A percentile compares a stretch with the other conserved stretches of the same genome.
Evolutionary conservation across 2,329 filamentous ascomycete species (phyloP).

Genomic region (Colletotrichum chlorophyti): DNA sequence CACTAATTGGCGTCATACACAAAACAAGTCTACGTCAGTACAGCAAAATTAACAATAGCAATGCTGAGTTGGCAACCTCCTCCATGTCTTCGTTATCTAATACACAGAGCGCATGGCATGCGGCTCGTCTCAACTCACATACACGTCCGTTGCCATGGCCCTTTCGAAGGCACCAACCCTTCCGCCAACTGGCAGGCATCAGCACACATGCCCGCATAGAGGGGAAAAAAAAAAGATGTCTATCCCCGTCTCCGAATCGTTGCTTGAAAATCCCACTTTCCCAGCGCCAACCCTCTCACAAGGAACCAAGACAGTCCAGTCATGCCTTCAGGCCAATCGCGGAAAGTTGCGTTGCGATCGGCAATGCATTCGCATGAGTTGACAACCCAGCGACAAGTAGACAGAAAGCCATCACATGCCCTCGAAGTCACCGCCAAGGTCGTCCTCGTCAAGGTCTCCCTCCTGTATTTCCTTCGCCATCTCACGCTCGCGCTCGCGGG

Average conservation of each 20-base stretch:
- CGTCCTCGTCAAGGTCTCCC: constrained; percentile 94
- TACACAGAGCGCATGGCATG: constrained; percentile 10
- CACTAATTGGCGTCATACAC: not conserved
- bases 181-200: not conserved
- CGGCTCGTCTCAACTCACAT: constrained; percentile 2
- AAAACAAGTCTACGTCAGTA: not conserved
- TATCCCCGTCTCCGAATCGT: constrained; percentile 15
- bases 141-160: constrained; percentile 1
- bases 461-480: constrained; percentile 99
- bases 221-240: constrained; percentile 7
- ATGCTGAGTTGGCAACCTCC: constrained; percentile 6
- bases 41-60: not conserved
- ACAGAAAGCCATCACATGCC: constrained; percentile 71
- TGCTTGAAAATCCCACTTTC: not conserved
- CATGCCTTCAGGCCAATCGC: constrained; percentile 8
- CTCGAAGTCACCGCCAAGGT: constrained; percentile 94
- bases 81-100: constrained; percentile 23
- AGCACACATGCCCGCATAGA: constrained; percentile 4
- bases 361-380: constrained; percentile 7
- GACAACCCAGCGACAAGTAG: constrained; percentile 24
- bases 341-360: constrained; percentile 4
- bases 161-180: not conserved
- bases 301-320: constrained; percentile 1
- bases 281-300: constrained; percentile 13
- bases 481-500: constrained; percentile 94